Evolutionary conservation across 2,329 filamentous ascomycete species (phyloP).

Genomic region (Aspergillus udagawae): DNA sequence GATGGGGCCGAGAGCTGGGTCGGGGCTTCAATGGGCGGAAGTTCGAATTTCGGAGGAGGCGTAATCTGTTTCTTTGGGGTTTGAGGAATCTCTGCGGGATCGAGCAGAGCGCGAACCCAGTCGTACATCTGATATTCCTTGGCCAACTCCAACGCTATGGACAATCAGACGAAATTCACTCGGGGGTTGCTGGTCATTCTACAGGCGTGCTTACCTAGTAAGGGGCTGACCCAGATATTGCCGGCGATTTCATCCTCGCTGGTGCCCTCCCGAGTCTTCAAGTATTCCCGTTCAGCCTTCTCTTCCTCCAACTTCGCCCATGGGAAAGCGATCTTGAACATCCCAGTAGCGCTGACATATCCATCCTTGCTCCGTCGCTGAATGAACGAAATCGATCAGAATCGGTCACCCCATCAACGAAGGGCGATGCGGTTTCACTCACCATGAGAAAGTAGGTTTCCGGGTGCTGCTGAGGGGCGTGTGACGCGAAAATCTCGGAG

Average conservation of each 20-base stretch:
- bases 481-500: slow-evolving; percentile 87
- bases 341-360: slow-evolving; percentile 62
- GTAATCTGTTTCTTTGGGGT: slow-evolving; percentile 68
- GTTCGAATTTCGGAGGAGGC: slow-evolving; percentile 75
- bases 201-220: slow-evolving; percentile 51
- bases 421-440: slow-evolving; percentile 26
- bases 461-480: slow-evolving; percentile 57
- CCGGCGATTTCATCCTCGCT: slow-evolving; percentile 91
- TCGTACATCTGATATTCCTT: slow-evolving; percentile 79
- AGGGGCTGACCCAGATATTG: slow-evolving; percentile 91
- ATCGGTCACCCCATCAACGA: neutral
- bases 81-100: slow-evolving; percentile 73
- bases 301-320: slow-evolving; percentile 61
- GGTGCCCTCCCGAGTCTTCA: slow-evolving; percentile 77
- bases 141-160: slow-evolving; percentile 71
- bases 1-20: slow-evolving; percentile 24
- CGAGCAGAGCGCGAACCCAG: slow-evolving; percentile 91
- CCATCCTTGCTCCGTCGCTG: slow-evolving; percentile 63
- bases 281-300: slow-evolving; percentile 61
- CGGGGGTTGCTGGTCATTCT: neutral
- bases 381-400: slow-evolving; percentile 1
- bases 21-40: slow-evolving; percentile 45
- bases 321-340: slow-evolving; percentile 67
- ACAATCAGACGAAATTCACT: slow-evolving; percentile 8
- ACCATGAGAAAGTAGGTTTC: slow-evolving; percentile 96